Conservation (phyloP, 129 eudicot species). For the Deinandra increscens region DNA sequence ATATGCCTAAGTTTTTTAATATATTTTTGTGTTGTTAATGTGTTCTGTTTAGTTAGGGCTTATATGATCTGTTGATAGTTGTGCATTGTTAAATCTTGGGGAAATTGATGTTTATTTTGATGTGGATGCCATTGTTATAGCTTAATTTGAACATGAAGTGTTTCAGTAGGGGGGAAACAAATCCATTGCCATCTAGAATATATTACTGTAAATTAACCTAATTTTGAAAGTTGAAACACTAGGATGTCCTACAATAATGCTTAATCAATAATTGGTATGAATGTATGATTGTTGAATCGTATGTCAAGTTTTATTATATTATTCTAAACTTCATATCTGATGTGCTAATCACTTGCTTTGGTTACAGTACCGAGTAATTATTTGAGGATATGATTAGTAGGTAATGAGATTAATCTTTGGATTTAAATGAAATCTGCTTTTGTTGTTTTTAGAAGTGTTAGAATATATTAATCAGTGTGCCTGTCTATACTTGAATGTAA, state of each 20-base stretch:
- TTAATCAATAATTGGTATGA: too few species aligned
- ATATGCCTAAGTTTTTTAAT: not conserved
- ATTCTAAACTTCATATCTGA: not conserved
- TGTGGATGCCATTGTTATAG: too few species aligned
- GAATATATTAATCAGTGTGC: not conserved
- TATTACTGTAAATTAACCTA: too few species aligned
- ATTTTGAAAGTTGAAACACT: too few species aligned
- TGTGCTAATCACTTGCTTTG: not conserved
- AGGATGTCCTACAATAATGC: too few species aligned
- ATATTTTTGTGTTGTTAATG: conserved; percentile 11
- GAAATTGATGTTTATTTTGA: not conserved
- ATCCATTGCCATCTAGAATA: not conserved
- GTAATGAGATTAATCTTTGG: not conserved
- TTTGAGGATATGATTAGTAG: not conserved
- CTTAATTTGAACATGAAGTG: not conserved
- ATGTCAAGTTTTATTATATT: not conserved
- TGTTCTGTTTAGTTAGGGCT: conserved; percentile 1
- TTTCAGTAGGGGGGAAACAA: too few species aligned
- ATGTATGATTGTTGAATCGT: not conserved
- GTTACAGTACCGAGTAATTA: not conserved
- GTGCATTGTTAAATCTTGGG: not conserved
- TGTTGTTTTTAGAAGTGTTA: not conserved
- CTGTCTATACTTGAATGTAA: not conserved
- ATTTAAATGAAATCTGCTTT: not conserved
- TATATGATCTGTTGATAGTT: not conserved